Base-by-base conservation (phyloP, 2,329 filamentous ascomycete genomes). In the Clonostachys chloroleuca region DNA sequence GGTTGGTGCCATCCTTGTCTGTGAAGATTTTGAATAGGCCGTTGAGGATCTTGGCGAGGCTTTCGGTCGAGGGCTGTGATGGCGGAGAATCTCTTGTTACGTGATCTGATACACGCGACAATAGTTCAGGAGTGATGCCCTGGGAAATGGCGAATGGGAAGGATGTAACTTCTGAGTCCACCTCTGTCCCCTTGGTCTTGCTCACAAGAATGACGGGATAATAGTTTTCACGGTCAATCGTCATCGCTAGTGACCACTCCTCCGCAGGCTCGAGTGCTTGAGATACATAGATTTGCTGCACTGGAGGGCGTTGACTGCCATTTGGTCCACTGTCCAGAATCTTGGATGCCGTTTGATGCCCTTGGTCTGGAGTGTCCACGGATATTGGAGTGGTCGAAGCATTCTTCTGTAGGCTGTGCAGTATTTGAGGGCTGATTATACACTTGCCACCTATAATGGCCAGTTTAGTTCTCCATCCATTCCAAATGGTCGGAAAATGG, bases 1-100 rank as follows among this genome's bases (percentile, higher is more conserved):
- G 57, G 1, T 68, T 58, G 6, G 66, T 73, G 1, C 74, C 77
- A 44, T 80, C 75, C 24, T 68, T 69, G 12, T 68, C 60, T 1
- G 53, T 51, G 50, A 81, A 81, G 2, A 78, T 60, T 0, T 37
- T 48, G 44, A 58, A 61, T 7, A 69, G 36, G 1, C 50, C 46
- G 2, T 18, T 43, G 5, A 63, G 50, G 5, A 63, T 51, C 1
- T 37, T 14, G 1, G 48, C n/a, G 5, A 68, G 49, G 8, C 51
- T 54, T 30, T 9, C 24, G 1, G 44, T 14, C 3, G 33, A 16
- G 2, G 54, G 47, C 2, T 39, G 5, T 0, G 16, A 16, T 1
- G 42, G 24, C 7, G 50, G 39, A 0, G 35, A 9, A 9, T 30
- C 9, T 30, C 24, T 10, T 30, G 9, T 10, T 2, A 62, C 40